These are phyloP conservation scores for Mariannaea elegans DNA, from an alignment of 2,329 filamentous ascomycete species.

Conservation along the genomic window DNA sequence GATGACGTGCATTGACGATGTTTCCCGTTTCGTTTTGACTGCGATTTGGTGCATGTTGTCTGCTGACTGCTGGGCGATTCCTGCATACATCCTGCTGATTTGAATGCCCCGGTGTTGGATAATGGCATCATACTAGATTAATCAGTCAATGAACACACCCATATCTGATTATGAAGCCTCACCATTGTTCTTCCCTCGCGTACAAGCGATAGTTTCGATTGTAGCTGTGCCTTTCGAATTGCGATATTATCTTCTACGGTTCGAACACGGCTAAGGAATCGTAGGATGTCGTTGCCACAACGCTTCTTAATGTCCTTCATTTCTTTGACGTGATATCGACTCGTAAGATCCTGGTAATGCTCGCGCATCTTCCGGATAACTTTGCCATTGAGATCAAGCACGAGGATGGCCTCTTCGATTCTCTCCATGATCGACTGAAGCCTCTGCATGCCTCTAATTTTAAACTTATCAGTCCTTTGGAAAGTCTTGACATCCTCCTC, in stretches of 20 bases:
- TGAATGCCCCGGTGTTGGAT: constrained; percentile 23
- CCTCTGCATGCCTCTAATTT: constrained; percentile 11
- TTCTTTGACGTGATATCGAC: not conserved
- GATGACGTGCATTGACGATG: constrained; percentile 30
- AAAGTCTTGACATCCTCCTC: not conserved
- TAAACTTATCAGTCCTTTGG: constrained; percentile 6
- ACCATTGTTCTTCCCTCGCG: constrained; percentile 26
- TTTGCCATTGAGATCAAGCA: constrained; percentile 24
- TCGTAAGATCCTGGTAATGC: constrained; percentile 20
- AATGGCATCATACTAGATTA: constrained; percentile 20
- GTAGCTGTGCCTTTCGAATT: constrained; percentile 12
- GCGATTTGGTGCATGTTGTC: constrained; percentile 30
- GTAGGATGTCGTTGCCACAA: not conserved
- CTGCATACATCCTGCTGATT: constrained; percentile 26
- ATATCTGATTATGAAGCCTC: not conserved
- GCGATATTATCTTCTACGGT: constrained; percentile 16
- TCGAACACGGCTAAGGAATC: not conserved
- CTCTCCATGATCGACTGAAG: constrained; percentile 17
- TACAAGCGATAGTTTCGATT: constrained; percentile 8
- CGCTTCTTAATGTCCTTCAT: not conserved
- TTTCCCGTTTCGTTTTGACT: constrained; percentile 28
- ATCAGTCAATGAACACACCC: not conserved
- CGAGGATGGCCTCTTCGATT: constrained; percentile 21
- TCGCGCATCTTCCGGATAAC: constrained; percentile 24
- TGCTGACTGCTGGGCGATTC: constrained; percentile 20